A percentile compares a stretch with the other conserved stretches of the same genome.
Conservation (phyloP, 1,139 yeast genomes). For the Scheffersomyces quercinus region DNA sequence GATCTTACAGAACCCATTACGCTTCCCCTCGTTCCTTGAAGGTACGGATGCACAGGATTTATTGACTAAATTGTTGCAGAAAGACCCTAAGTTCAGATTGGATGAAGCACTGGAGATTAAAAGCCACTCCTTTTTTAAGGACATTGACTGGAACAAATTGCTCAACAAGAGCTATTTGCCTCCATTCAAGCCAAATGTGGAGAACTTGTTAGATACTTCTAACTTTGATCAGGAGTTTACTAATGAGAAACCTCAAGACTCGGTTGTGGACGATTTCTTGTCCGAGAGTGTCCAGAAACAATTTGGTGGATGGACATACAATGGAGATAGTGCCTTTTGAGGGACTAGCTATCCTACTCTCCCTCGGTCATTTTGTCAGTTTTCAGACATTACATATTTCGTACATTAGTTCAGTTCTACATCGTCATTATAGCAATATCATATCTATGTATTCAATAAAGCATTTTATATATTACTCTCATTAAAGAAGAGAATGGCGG, state of each 20-base stretch:
- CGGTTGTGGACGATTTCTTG: constrained; percentile 88
- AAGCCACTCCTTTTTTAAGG: constrained; percentile 82
- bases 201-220: constrained; percentile 82
- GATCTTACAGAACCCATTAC: constrained; percentile 82
- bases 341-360: not conserved
- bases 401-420: too few relatives aligned
- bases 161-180: constrained; percentile 89
- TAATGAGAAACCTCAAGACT: constrained; percentile 88
- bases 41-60: constrained; percentile 80
- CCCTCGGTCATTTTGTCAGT: too few relatives aligned
- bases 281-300: constrained; percentile 93
- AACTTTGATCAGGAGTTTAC: constrained; percentile 94
- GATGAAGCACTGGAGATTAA: constrained; percentile 87
- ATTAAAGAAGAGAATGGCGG: too few relatives aligned
- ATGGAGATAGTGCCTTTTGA: constrained; percentile 50
- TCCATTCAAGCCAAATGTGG: constrained; percentile 92
- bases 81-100: constrained; percentile 82
- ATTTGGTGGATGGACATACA: constrained; percentile 98
- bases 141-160: constrained; percentile 87
- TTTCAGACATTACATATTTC: too few relatives aligned
- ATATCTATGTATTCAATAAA: too few relatives aligned
- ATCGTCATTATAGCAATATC: too few relatives aligned
- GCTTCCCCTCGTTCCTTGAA: constrained; percentile 88
- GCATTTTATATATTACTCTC: too few relatives aligned
- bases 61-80: constrained; percentile 69